A percentile compares a stretch with the other conserved stretches of the same genome.
phyloP scores from a whole-genome alignment of 352 stramenopile genomes.

The Phytophthora sansomeana region DNA sequence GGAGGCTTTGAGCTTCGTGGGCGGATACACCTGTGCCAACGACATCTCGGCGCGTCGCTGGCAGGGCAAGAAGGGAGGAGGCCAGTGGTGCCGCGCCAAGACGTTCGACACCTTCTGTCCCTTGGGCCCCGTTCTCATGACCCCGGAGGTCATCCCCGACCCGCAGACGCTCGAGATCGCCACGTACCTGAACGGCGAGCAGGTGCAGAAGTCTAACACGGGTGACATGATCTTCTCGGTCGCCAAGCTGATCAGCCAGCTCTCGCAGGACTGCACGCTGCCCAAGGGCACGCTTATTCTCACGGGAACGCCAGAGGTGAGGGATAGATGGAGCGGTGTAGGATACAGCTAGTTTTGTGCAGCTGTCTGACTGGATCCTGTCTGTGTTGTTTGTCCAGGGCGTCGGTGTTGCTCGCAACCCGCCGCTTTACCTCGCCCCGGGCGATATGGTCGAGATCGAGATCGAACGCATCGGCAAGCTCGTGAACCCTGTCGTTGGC shows the following conservation, averaged over 20 bases:
- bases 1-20: conserved; percentile 87
- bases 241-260: conserved; percentile 86
- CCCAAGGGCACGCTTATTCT: conserved; percentile 90
- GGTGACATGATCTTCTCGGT: conserved; percentile 93
- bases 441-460: conserved; percentile 92
- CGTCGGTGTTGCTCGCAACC: conserved; percentile 89
- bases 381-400: conserved; percentile 47
- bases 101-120: conserved; percentile 93
- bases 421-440: conserved; percentile 84
- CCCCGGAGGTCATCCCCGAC: conserved; percentile 74
- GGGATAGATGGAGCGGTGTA: background rate
- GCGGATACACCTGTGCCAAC: conserved; percentile 89
- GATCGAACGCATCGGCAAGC: conserved; percentile 91
- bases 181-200: conserved; percentile 84
- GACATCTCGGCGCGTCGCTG: conserved; percentile 91
- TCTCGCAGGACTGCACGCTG: conserved; percentile 91
- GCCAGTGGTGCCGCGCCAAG: conserved; percentile 92
- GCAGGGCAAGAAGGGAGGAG: conserved; percentile 87
- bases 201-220: conserved; percentile 91
- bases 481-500: conserved; percentile 85
- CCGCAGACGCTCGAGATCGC: conserved; percentile 79
- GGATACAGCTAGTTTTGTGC: background rate
- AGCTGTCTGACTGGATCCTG: conserved; percentile 1
- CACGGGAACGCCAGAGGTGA: conserved; percentile 90
- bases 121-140: conserved; percentile 87